Evolutionary conservation across 176 grass and related monocot species (phyloP), one percentile per base, ranked within the genome.

Genomic region (Bothriochloa decipiens): DNA sequence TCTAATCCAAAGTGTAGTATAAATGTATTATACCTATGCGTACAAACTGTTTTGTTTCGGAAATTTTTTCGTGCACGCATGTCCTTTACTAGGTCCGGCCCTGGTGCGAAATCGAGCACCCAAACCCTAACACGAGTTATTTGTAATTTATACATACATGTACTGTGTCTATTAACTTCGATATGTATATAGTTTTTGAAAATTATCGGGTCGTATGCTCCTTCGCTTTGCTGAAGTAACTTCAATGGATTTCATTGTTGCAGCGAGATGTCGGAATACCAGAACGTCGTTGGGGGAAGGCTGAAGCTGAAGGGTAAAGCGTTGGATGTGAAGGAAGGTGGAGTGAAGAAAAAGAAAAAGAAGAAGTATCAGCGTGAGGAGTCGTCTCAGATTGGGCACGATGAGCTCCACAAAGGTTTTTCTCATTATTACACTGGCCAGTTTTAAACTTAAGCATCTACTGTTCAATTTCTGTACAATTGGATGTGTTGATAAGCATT

Each of bases 261-360:
- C 82, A 91, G 91, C 33, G 41, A 74, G 79, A 97, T 97, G 95
- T 95, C 95, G 47, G 89, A 88, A 45, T 97, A 95, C 75, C 65
- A 97, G 78, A 97, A 95, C 58, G 89, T 95, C 26, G 92, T 95
- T n/a, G 90, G 82, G 11, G 95, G 95, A 11, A 91, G 43, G 88
- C 89, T 97, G 60, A 97, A 90, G 89, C 82, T 97, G 82, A 95
- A 97, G 67, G 95, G 95, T 45, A 97, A 97, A 76, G 87, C 92
- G 63, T 71, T 97, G 49, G 91, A 95, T 82, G 95, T 97, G 16
- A 95, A 97, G 84, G 89, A 90, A 47, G 90, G 88, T 33, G 92
- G 87, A 13, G 82, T 97, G 46, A 97, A 93, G 69, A 95, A 95
- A 55, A 95, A 97, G 83, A 97, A 97, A 45, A 94, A 94, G 79